A percentile compares a stretch with the other conserved stretches of the same genome.
Conservation (phyloP, 306 rosid species). For the Cyamopsis tetragonoloba region DNA sequence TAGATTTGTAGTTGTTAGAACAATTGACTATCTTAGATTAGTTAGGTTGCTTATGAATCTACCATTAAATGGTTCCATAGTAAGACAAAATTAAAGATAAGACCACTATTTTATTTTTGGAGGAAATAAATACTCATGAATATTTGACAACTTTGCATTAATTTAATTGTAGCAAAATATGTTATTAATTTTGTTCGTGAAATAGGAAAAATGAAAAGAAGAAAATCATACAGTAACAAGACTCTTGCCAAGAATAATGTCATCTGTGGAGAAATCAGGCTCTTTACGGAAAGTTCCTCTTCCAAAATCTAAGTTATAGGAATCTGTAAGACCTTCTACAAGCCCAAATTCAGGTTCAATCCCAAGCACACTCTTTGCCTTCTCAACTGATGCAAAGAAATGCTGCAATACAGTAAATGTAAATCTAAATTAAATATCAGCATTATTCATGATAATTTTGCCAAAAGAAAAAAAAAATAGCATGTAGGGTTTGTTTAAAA, state of each 20-base stretch:
- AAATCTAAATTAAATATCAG: not conserved
- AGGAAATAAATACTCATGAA: not conserved
- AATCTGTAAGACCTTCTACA: constrained; percentile 88
- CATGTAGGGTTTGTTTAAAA: too few relatives aligned
- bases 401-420: constrained; percentile 58
- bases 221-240: constrained; percentile 45
- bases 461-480: not conserved
- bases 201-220: constrained; percentile 1
- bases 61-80: too few relatives aligned
- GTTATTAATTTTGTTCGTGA: not conserved
- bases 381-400: constrained; percentile 89
- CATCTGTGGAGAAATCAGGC: constrained; percentile 91
- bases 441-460: not conserved
- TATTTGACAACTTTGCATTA: not conserved
- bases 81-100: not conserved
- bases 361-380: constrained; percentile 82
- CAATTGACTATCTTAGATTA: too few relatives aligned
- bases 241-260: constrained; percentile 83
- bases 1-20: too few relatives aligned
- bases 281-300: constrained; percentile 88
- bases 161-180: not conserved
- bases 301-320: constrained; percentile 85
- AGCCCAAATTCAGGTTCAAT: constrained; percentile 66
- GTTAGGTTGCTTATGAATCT: too few relatives aligned
- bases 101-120: not conserved